Evolutionary conservation across 2,329 filamentous ascomycete genomes (phyloP).

Genomic region (Neopestalotiopsis clavispora): DNA sequence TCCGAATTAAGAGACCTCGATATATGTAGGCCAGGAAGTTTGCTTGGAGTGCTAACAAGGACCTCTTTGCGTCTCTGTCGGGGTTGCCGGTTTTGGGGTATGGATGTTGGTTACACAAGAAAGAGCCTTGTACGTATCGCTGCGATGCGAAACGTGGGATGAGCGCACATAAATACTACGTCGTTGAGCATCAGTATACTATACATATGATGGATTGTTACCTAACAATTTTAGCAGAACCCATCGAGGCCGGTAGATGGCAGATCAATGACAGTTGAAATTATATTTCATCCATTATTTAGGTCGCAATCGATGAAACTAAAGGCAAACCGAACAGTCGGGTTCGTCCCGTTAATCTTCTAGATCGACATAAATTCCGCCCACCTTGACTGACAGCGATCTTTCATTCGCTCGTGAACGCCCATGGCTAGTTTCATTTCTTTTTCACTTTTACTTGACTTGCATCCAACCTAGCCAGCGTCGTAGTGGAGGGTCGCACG

Average conservation of each 20-base stretch:
- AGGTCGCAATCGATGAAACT: background rate
- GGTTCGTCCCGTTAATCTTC: background rate
- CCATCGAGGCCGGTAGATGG: too few species aligned
- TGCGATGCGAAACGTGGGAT: too few species aligned
- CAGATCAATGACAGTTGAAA: background rate
- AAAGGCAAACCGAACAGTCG: background rate
- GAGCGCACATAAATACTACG: too few species aligned
- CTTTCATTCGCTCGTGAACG: background rate
- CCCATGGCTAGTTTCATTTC: background rate
- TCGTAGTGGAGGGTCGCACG: background rate
- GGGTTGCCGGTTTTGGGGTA: too few species aligned
- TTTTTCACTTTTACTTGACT: background rate
- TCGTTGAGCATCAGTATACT: too few species aligned
- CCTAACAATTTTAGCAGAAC: too few species aligned
- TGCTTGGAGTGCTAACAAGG: too few species aligned
- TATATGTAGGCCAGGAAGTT: too few species aligned
- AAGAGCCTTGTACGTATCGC: too few species aligned
- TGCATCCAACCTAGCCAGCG: background rate
- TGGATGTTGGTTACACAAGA: too few species aligned
- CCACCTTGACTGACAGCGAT: background rate
- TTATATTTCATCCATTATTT: background rate
- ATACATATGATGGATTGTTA: too few species aligned
- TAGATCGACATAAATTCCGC: background rate
- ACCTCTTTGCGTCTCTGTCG: too few species aligned
- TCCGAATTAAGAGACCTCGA: background rate